These are phyloP conservation scores for Fraxinus dipetala DNA, from an alignment of 305 asterid genomes.

Conservation along the genomic window DNA sequence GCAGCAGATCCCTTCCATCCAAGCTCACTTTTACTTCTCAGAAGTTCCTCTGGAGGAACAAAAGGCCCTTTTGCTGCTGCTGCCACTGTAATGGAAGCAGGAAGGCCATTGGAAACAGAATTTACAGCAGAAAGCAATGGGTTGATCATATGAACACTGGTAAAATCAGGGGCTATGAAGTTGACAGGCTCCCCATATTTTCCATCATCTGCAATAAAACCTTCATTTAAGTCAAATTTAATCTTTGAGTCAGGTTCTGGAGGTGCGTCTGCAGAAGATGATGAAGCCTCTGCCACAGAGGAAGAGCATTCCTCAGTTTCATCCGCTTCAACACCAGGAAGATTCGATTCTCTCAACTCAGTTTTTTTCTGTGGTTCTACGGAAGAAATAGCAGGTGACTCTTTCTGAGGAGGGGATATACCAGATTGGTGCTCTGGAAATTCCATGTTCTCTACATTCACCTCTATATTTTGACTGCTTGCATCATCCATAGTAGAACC, in stretches of 20 bases:
- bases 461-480: conserved; percentile 18
- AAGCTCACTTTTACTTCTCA: conserved; percentile 54
- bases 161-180: conserved; percentile 22
- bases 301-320: conserved; percentile 23
- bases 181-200: conserved; percentile 35
- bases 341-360: conserved; percentile 26
- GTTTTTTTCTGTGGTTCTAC: conserved; percentile 25
- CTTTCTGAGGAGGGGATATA: conserved; percentile 20
- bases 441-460: conserved; percentile 29
- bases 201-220: conserved; percentile 44
- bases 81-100: conserved; percentile 56
- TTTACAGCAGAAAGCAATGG: conserved; percentile 30
- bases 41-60: conserved; percentile 60
- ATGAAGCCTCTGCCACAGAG: conserved; percentile 28
- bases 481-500: conserved; percentile 11
- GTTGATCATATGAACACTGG: conserved; percentile 29
- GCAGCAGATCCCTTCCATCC: conserved; percentile 86
- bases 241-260: conserved; percentile 35
- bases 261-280: conserved; percentile 28
- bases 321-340: conserved; percentile 26
- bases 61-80: conserved; percentile 67
- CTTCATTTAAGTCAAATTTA: conserved; percentile 54
- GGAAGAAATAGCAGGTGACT: conserved; percentile 24
- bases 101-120: conserved; percentile 28
- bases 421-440: conserved; percentile 20